Conservation (phyloP, 2,329 filamentous ascomycete species). For the Fusarium luffae region DNA sequence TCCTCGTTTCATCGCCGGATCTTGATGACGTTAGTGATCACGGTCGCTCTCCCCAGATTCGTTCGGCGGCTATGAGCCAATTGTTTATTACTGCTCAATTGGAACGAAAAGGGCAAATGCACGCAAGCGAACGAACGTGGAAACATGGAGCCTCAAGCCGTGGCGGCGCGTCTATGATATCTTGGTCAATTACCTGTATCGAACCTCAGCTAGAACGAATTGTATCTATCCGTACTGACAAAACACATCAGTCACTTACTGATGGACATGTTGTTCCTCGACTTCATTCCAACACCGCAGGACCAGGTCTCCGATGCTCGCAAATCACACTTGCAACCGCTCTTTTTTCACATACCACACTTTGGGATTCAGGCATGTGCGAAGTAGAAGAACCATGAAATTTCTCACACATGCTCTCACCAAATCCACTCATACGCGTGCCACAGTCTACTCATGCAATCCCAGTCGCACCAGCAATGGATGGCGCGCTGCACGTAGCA, state of each 20-base stretch:
- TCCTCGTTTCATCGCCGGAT: constrained; percentile 42
- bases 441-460: constrained; percentile 40
- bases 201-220: background rate
- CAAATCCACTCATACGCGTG: constrained; percentile 31
- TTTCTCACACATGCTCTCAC: constrained; percentile 33
- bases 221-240: background rate
- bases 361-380: constrained; percentile 13
- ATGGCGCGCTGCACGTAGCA: constrained; percentile 39
- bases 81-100: constrained; percentile 24
- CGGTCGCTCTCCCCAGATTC: constrained; percentile 38
- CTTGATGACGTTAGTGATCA: constrained; percentile 40
- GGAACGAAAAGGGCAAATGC: constrained; percentile 40
- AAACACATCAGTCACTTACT: background rate
- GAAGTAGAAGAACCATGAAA: constrained; percentile 11
- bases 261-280: background rate
- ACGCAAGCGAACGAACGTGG: constrained; percentile 25
- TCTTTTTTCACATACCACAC: constrained; percentile 3
- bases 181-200: background rate
- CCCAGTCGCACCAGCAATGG: constrained; percentile 42
- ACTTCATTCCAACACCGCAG: constrained; percentile 14
- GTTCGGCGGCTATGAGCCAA: constrained; percentile 37
- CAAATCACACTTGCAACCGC: constrained; percentile 1
- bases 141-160: constrained; percentile 10
- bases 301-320: background rate
- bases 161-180: background rate